phyloP scores from a whole-genome alignment of 495 filamentous ascomycete species.

The Podospora conica region DNA sequence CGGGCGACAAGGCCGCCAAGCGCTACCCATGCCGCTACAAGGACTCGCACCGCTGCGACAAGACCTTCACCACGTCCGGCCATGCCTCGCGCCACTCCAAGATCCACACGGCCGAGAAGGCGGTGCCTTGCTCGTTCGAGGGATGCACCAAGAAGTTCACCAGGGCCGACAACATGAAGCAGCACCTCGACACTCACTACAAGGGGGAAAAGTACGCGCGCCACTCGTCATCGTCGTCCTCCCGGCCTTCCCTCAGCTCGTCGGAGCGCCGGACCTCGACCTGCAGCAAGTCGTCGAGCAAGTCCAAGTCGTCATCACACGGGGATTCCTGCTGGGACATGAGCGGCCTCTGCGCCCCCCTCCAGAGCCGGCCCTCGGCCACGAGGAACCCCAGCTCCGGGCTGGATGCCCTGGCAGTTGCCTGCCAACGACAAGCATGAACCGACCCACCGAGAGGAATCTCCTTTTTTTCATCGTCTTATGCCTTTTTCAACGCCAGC shows the following conservation, averaged over 20 bases:
- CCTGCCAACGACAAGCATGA: slow-evolving; percentile 8
- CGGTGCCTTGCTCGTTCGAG: slow-evolving; percentile 70
- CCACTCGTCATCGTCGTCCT: slow-evolving; percentile 24
- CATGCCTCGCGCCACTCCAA: slow-evolving; percentile 95
- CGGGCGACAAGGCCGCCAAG: slow-evolving; percentile 43
- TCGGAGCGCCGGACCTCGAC: slow-evolving; percentile 28
- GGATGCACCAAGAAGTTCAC: slow-evolving; percentile 90
- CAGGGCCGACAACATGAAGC: slow-evolving; percentile 97
- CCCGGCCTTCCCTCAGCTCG: slow-evolving; percentile 17
- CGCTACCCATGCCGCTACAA: slow-evolving; percentile 61
- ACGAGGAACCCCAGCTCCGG: slow-evolving; percentile 31
- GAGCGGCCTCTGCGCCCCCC: slow-evolving; percentile 35
- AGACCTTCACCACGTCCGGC: slow-evolving; percentile 91
- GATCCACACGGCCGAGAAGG: slow-evolving; percentile 95
- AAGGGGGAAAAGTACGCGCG: slow-evolving; percentile 39
- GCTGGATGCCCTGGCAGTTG: slow-evolving; percentile 37
- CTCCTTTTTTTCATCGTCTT: not conserved
- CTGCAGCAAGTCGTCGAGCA: slow-evolving; percentile 29
- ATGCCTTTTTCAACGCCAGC: too few relatives aligned
- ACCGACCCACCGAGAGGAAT: too few relatives aligned
- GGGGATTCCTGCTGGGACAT: slow-evolving; percentile 36
- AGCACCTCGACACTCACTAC: slow-evolving; percentile 85
- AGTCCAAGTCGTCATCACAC: slow-evolving; percentile 25
- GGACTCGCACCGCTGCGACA: slow-evolving; percentile 61
- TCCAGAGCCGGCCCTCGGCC: slow-evolving; percentile 31